Base-by-base conservation (phyloP, 1,139 yeast species). In the Yamadazyma triangularis region DNA sequence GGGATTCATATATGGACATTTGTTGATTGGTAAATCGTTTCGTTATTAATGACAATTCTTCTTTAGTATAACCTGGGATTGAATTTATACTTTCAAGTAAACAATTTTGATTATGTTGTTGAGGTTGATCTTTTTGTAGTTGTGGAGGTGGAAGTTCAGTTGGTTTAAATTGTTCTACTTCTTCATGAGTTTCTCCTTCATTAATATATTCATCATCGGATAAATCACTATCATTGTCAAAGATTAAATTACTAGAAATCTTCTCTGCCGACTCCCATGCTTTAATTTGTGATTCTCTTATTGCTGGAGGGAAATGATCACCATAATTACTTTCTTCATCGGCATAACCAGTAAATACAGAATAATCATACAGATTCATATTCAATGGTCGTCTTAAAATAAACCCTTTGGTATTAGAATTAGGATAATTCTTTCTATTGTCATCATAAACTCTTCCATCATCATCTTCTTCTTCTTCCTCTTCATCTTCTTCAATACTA, bases 211-310 rank as follows among this genome's bases (percentile, higher is more conserved):
- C 57, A 8, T 50, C 56, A 16, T 53, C 59, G 11, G 50, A 47
- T 18, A 50, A 45, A 24, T 55, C 58, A 26, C 52, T 43, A 16
- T 55, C 54, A 31, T 53, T 50, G 21, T 59, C 65, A 42, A 68
- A 67, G 1, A 68, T 61, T 19, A 67, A 39, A 34, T 55, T 62
- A 15, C 49, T 45, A 33, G 61, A 51, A 24, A 63, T 56, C 39
- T 61, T 58, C 38, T 68, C 73, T 1, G 72, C 73, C 15, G 65
- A 56, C 39, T 67, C 71, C 73, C 73, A 68, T 10, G 72, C 72
- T 35, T 54, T 56, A n/a, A 65, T 51, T 40, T 65, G 72, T 4
- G 71, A 63, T 27, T 55, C 58, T 31, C 55, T 58, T 2, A 56
- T 42, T 12, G 50, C 40, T 7, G 59, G 59, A 15, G 57, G 54